phyloP scores from a whole-genome alignment of 2,329 filamentous ascomycete species.

The Xylaria sp. region DNA sequence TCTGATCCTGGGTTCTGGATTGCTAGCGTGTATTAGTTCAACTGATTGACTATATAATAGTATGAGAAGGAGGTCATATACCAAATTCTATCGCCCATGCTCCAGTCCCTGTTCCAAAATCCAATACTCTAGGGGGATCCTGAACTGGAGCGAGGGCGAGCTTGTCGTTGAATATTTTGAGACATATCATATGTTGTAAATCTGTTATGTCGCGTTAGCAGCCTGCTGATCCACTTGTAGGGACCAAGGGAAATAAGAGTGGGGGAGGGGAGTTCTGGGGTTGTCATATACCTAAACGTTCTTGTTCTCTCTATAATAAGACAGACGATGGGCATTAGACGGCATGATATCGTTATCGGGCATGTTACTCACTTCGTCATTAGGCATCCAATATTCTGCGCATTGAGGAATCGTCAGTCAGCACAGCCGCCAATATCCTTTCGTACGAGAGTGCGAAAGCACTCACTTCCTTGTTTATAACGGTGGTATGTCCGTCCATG shows the following conservation, averaged over 20 bases:
- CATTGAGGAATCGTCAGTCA: neutral
- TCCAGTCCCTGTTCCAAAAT: constrained; percentile 64
- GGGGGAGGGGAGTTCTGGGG: neutral
- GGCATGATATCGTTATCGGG: neutral
- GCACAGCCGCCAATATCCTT: neutral
- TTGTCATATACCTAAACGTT: constrained; percentile 34
- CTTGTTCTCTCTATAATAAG: constrained; percentile 33
- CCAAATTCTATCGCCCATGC: constrained; percentile 65
- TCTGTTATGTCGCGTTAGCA: constrained; percentile 45
- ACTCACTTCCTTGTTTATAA: constrained; percentile 46
- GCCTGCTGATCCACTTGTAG: neutral
- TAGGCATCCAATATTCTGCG: constrained; percentile 44
- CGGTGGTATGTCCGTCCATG: constrained; percentile 44
- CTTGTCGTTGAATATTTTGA: constrained; percentile 55
- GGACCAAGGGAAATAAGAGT: neutral
- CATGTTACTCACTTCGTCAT: constrained; percentile 39
- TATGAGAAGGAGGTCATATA: constrained; percentile 24
- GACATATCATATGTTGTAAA: constrained; percentile 51
- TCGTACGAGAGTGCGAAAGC: neutral
- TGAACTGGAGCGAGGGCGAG: constrained; percentile 59
- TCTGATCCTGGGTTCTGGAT: constrained; percentile 54
- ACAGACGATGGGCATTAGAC: constrained; percentile 17
- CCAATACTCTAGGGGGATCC: constrained; percentile 56
- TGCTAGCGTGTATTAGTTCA: constrained; percentile 44
- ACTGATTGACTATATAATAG: neutral